Conservation (phyloP, 345 rosid genomes). For the Populus davidiana region DNA sequence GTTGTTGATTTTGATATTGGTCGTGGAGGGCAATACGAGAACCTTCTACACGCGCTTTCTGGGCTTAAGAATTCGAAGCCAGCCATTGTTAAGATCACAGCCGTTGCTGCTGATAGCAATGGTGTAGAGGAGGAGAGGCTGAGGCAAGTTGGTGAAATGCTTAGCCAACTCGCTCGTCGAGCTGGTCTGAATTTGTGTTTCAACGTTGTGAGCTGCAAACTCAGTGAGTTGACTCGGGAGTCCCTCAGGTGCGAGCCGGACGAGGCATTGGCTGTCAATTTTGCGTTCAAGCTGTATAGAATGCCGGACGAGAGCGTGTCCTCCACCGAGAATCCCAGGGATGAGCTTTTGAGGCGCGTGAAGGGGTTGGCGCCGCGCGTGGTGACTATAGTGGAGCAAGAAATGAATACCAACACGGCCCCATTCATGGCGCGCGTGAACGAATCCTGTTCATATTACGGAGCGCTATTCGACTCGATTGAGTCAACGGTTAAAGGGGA, state of each 20-base stretch:
- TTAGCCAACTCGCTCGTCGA: slow-evolving; percentile 41
- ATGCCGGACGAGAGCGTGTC: slow-evolving; percentile 92
- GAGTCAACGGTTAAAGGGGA: slow-evolving; percentile 55
- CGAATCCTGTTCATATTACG: slow-evolving; percentile 56
- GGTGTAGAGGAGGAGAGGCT: slow-evolving; percentile 48
- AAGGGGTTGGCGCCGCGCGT: slow-evolving; percentile 68
- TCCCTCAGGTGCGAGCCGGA: slow-evolving; percentile 64
- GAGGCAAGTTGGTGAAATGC: slow-evolving; percentile 38
- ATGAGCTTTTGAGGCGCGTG: slow-evolving; percentile 87
- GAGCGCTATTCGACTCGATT: slow-evolving; percentile 74
- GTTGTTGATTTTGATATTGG: slow-evolving; percentile 85
- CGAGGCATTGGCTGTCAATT: slow-evolving; percentile 72
- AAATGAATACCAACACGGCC: slow-evolving; percentile 67
- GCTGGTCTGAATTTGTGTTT: slow-evolving; percentile 49
- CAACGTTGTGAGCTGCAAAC: slow-evolving; percentile 36
- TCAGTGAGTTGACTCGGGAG: slow-evolving; percentile 55
- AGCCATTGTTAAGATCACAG: slow-evolving; percentile 57
- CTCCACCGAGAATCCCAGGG: slow-evolving; percentile 76
- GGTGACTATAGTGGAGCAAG: slow-evolving; percentile 76
- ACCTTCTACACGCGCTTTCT: slow-evolving; percentile 67
- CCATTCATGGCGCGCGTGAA: slow-evolving; percentile 57
- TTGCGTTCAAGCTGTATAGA: slow-evolving; percentile 67
- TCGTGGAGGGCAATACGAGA: slow-evolving; percentile 64
- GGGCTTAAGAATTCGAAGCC: slow-evolving; percentile 37
- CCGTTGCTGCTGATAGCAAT: slow-evolving; percentile 40